phyloP scores from a whole-genome alignment of 2,329 filamentous ascomycete species.

The Ascochyta viciae-villosae region DNA sequence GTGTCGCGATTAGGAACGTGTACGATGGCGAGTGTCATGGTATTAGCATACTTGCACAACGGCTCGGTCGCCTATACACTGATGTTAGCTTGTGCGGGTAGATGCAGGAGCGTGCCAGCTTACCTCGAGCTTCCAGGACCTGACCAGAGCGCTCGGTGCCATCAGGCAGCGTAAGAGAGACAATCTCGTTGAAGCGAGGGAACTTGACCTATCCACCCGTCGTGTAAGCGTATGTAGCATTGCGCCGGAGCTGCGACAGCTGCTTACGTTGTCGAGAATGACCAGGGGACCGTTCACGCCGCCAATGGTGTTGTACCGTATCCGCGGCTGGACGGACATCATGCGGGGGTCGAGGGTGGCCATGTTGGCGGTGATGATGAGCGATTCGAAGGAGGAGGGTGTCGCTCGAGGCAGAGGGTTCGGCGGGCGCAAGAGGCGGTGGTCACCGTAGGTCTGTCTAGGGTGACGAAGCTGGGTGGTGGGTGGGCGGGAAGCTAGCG shows the following conservation, averaged over 20 bases:
- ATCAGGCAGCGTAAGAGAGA: conserved; percentile 93
- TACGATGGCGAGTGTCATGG: not conserved
- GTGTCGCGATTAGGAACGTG: conserved; percentile 39
- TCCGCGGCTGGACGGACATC: conserved; percentile 69
- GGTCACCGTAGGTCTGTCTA: conserved; percentile 22
- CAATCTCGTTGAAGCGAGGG: conserved; percentile 96
- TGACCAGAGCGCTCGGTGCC: conserved; percentile 92
- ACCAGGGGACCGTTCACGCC: conserved; percentile 98
- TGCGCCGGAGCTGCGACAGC: conserved; percentile 13
- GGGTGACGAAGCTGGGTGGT: conserved; percentile 33
- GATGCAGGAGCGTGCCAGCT: conserved; percentile 26
- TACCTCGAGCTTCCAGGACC: conserved; percentile 96
- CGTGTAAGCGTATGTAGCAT: conserved; percentile 29
- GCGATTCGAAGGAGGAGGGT: conserved; percentile 23
- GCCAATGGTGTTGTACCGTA: conserved; percentile 98
- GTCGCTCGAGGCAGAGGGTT: conserved; percentile 27
- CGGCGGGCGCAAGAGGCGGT: conserved; percentile 23
- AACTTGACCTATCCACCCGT: conserved; percentile 80
- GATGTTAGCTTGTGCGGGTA: conserved; percentile 23
- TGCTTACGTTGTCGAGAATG: conserved; percentile 89
- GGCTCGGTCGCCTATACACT: conserved; percentile 77
- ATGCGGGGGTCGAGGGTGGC: conserved; percentile 56
- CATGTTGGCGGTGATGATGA: conserved; percentile 42
- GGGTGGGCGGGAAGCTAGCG: conserved; percentile 32
- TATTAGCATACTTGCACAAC: conserved; percentile 79